Conservation (phyloP, 345 rosid genomes). For the Murraya paniculata region DNA sequence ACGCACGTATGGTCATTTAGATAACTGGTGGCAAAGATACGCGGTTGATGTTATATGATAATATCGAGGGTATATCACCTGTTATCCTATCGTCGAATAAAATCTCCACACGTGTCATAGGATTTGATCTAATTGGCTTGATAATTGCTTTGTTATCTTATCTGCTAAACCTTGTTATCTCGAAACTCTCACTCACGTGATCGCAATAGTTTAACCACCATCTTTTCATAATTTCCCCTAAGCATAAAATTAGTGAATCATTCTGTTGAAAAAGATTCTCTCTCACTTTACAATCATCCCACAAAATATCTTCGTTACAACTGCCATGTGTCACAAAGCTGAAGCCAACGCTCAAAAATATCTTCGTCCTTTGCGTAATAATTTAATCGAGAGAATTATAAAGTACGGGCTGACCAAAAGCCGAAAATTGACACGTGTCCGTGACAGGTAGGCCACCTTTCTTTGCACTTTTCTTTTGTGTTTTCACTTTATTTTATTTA, state of each 20-base stretch:
- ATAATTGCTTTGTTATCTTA: not conserved
- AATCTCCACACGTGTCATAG: not conserved
- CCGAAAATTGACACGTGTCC: not conserved
- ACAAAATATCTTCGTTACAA: conserved; percentile 10
- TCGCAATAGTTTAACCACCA: not conserved
- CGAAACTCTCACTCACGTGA: not conserved
- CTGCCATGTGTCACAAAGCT: not conserved
- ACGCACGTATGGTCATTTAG: too few species aligned
- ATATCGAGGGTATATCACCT: not conserved
- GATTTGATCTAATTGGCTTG: not conserved
- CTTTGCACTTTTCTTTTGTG: not conserved
- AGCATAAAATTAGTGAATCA: not conserved
- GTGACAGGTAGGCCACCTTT: not conserved
- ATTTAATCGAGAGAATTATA: not conserved
- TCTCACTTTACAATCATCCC: not conserved
- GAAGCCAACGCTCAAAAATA: conserved; percentile 5
- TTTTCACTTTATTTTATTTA: not conserved
- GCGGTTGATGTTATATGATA: not conserved
- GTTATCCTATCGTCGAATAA: not conserved
- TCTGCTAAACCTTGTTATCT: not conserved
- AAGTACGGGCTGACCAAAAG: not conserved
- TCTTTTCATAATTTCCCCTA: not conserved
- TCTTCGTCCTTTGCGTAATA: conserved; percentile 10
- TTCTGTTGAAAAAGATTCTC: not conserved
- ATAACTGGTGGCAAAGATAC: not conserved